Percentiles rank a stretch among this genome's conserved stretches.
Conservation (phyloP, 2,329 filamentous ascomycete genomes). For the Fusarium burgessii region DNA sequence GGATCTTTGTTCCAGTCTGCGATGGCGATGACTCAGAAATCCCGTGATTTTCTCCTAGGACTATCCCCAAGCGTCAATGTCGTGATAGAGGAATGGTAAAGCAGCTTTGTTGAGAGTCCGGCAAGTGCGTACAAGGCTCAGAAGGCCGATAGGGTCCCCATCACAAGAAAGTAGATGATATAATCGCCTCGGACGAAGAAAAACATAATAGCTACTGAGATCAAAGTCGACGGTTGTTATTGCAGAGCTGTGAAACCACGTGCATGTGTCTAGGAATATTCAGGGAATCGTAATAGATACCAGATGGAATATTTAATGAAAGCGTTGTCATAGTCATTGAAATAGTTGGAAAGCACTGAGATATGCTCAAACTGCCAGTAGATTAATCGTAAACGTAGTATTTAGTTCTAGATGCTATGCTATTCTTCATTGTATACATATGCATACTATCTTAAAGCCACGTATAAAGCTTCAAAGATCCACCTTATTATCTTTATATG, state of each 20-base stretch:
- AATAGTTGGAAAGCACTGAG: neutral
- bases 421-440: too few relatives aligned
- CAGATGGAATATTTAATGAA: too few relatives aligned
- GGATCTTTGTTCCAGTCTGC: fast-evolving
- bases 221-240: neutral
- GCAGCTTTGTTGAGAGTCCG: neutral
- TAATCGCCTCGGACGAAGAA: neutral
- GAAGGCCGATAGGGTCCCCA: neutral
- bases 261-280: fast-evolving
- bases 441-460: too few relatives aligned
- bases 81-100: neutral
- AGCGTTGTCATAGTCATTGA: too few relatives aligned
- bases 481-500: too few relatives aligned
- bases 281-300: fast-evolving
- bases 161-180: neutral
- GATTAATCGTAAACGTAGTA: too few relatives aligned
- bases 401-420: neutral
- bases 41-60: fast-evolving
- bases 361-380: too few relatives aligned
- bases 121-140: neutral
- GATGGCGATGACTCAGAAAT: neutral
- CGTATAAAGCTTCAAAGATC: too few relatives aligned
- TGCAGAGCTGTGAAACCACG: neutral
- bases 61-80: neutral
- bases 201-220: neutral